phyloP scores from a whole-genome alignment of 164 flowering plant genomes.

The Hamamelis virginiana region DNA sequence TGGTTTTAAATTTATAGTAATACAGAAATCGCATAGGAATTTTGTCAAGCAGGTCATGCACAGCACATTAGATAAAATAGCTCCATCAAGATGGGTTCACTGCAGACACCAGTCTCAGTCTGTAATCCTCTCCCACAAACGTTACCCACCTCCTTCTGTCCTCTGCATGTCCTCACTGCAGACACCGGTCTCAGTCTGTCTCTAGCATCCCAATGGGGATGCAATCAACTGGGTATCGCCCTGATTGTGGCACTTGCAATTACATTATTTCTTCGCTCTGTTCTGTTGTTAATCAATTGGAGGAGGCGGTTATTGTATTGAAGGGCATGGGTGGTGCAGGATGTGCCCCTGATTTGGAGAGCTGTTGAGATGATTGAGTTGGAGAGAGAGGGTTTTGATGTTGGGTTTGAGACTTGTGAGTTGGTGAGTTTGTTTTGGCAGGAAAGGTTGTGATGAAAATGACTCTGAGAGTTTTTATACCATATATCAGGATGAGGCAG shows the following conservation, averaged over 20 bases:
- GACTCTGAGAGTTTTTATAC: constrained; percentile 72
- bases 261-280: constrained; percentile 65
- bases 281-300: constrained; percentile 47
- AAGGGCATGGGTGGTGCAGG: constrained; percentile 53
- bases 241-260: constrained; percentile 64
- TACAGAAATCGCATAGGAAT: too few species aligned
- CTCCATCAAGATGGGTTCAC: too few species aligned
- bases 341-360: constrained; percentile 66
- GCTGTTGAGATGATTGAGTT: constrained; percentile 64
- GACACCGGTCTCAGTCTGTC: constrained; percentile 29
- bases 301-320: constrained; percentile 56
- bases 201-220: constrained; percentile 42
- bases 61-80: too few species aligned
- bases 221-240: constrained; percentile 59
- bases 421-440: constrained; percentile 57
- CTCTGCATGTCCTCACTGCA: constrained; percentile 49
- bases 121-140: constrained; percentile 56
- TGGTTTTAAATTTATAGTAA: too few species aligned
- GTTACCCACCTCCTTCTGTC: constrained; percentile 64
- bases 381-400: constrained; percentile 42
- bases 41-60: too few species aligned
- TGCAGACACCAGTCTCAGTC: too few species aligned
- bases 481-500: constrained; percentile 60
- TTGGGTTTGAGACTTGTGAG: constrained; percentile 70
- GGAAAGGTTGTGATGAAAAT: constrained; percentile 62